Percentiles rank a stretch among this genome's conserved stretches.
Conservation (phyloP, 2,329 filamentous ascomycete genomes). For the Sporothrix phasma region DNA sequence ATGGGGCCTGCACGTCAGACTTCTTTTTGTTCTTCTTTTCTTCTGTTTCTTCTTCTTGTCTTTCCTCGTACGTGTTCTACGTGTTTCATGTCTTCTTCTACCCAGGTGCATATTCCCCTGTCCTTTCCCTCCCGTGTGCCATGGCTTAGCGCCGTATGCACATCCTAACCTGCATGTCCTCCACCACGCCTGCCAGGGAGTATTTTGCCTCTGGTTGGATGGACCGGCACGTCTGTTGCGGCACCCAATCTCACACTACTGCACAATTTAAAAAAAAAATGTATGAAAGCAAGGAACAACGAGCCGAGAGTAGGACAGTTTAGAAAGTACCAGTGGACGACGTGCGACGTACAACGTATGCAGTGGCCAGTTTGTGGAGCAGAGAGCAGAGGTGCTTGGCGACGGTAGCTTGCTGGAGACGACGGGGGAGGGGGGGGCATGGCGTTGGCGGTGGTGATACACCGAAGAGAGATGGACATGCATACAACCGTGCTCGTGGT, state of each 20-base stretch:
- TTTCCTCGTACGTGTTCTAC: too few relatives aligned
- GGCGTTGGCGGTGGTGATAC: background rate
- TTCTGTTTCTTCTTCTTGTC: background rate
- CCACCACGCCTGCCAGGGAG: background rate
- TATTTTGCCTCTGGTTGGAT: background rate
- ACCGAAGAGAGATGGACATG: background rate
- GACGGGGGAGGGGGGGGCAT: background rate
- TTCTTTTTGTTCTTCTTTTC: background rate
- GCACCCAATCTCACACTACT: background rate
- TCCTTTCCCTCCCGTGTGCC: background rate
- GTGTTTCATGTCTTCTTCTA: too few relatives aligned
- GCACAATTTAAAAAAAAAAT: background rate
- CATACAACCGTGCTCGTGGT: background rate
- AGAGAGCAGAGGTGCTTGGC: background rate
- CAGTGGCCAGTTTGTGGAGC: background rate
- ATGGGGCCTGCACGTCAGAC: conserved; percentile 2
- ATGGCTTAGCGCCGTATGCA: conserved; percentile 6
- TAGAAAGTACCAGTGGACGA: too few relatives aligned
- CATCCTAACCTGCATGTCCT: conserved; percentile 1
- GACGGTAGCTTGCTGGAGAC: background rate
- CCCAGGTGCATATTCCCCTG: background rate
- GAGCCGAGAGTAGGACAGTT: background rate
- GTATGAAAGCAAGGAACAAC: background rate
- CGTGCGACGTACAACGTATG: background rate
- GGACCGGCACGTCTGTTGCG: background rate